A percentile compares a stretch with the other conserved stretches of the same genome.
Conservation (phyloP, 2,329 filamentous ascomycete genomes). For the Penicillium paneum region DNA sequence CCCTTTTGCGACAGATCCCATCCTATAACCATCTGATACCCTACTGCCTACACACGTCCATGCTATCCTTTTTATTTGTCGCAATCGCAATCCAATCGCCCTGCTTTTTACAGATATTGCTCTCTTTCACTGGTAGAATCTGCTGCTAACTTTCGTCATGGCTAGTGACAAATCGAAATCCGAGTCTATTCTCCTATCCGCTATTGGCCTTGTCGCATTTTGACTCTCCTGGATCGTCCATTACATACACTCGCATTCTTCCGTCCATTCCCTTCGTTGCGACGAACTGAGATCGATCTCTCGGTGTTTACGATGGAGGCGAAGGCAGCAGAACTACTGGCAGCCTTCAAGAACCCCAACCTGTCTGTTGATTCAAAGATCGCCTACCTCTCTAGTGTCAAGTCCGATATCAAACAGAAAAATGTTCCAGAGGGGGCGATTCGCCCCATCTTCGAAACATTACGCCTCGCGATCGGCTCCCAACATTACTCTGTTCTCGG, state of each 20-base stretch:
- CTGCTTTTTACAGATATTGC: background rate
- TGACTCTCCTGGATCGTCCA: background rate
- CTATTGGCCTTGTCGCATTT: background rate
- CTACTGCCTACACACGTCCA: background rate
- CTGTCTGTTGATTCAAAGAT: slow-evolving; percentile 68
- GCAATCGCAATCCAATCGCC: background rate
- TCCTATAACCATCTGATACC: background rate
- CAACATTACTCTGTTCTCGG: slow-evolving; percentile 75
- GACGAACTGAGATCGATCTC: slow-evolving; percentile 5
- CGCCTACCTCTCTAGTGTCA: slow-evolving; percentile 67
- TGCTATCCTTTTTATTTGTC: background rate
- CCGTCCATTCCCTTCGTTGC: slow-evolving; percentile 18
- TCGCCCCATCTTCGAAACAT: slow-evolving; percentile 73
- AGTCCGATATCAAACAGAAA: slow-evolving; percentile 87
- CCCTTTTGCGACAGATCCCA: background rate
- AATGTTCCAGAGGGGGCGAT: slow-evolving; percentile 75
- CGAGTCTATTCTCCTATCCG: background rate
- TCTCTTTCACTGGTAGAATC: background rate
- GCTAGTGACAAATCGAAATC: background rate
- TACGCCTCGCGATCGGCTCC: slow-evolving; percentile 70
- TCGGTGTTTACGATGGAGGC: slow-evolving; percentile 50
- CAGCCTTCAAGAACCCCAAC: slow-evolving; percentile 59
- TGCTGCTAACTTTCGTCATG: background rate
- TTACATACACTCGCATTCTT: slow-evolving; percentile 8
- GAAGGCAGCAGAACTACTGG: slow-evolving; percentile 54